Conservation (phyloP, 2,329 filamentous ascomycete genomes). For the Coniochaeta sp. region DNA sequence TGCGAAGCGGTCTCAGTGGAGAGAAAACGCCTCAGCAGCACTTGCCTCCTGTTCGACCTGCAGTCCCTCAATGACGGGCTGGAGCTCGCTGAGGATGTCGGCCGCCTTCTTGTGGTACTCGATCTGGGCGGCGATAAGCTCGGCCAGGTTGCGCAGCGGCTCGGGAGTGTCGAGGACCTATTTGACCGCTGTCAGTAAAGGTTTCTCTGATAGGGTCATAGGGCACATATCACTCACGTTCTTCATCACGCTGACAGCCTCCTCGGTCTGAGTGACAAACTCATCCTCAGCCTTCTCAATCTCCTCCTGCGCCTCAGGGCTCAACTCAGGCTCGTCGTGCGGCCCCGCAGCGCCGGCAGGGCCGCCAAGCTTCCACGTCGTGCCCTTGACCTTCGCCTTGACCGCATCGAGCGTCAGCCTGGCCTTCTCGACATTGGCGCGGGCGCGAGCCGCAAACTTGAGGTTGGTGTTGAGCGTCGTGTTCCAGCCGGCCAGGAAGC, state of each 20-base stretch:
- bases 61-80: conserved; percentile 80
- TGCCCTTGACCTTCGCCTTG: conserved; percentile 76
- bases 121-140: conserved; percentile 89
- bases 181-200: background rate
- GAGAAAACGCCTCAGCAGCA: conserved; percentile 29
- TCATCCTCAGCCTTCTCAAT: conserved; percentile 98
- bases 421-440: conserved; percentile 88
- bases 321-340: conserved; percentile 48
- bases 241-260: conserved; percentile 97
- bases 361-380: conserved; percentile 48
- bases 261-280: conserved; percentile 96
- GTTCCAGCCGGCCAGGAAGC: conserved; percentile 93
- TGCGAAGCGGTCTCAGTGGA: conserved; percentile 16
- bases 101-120: conserved; percentile 98
- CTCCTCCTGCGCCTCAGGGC: conserved; percentile 78
- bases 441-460: conserved; percentile 85
- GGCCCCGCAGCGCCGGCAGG: conserved; percentile 28
- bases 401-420: conserved; percentile 85
- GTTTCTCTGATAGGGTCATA: no score
- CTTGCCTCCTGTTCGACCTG: conserved; percentile 94
- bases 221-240: conserved; percentile 56
- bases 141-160: conserved; percentile 89
- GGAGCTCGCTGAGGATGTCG: conserved; percentile 90
- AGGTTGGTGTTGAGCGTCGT: conserved; percentile 96
- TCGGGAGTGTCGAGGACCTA: conserved; percentile 95